A percentile compares a stretch with the other conserved stretches of the same genome.
Evolutionary conservation across 1,139 yeast genomes (phyloP).

Genomic region (Protomyces lactucae-debilis): DNA sequence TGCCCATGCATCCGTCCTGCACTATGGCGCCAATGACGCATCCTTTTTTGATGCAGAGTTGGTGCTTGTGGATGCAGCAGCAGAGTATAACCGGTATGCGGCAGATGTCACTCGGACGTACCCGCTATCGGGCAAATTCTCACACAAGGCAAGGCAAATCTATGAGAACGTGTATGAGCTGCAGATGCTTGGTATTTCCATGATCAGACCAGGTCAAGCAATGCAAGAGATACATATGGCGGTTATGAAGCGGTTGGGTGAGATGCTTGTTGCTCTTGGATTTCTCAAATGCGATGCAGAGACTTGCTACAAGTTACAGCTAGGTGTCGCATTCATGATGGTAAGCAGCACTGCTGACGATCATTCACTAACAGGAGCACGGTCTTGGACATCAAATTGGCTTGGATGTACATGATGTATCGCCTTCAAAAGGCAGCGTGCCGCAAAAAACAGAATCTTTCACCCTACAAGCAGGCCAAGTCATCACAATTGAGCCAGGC

Average conservation of each 20-base stretch:
- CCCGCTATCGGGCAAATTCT: slow-evolving; percentile 88
- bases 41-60: slow-evolving; percentile 54
- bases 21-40: slow-evolving; percentile 81
- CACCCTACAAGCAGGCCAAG: slow-evolving; percentile 65
- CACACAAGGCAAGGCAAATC: slow-evolving; percentile 75
- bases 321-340: slow-evolving; percentile 3
- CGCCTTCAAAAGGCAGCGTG: neutral
- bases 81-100: slow-evolving; percentile 91
- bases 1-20: slow-evolving; percentile 83
- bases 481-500: slow-evolving; percentile 93
- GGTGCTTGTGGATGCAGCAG: slow-evolving; percentile 90
- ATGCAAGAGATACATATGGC: neutral
- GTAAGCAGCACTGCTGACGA: slow-evolving; percentile 44
- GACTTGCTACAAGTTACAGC: neutral
- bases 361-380: slow-evolving; percentile 52
- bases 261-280: neutral
- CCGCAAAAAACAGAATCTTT: neutral
- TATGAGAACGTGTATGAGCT: slow-evolving; percentile 76
- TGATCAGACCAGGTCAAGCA: slow-evolving; percentile 68
- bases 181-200: slow-evolving; percentile 66
- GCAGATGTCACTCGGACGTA: slow-evolving; percentile 92
- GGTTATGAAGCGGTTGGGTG: neutral
- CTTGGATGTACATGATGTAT: slow-evolving; percentile 90
- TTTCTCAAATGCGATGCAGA: neutral
- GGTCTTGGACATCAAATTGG: slow-evolving; percentile 93